phyloP scores from a whole-genome alignment of 768 basidiomycete genomes.

The Fibroporia radiculosa region DNA sequence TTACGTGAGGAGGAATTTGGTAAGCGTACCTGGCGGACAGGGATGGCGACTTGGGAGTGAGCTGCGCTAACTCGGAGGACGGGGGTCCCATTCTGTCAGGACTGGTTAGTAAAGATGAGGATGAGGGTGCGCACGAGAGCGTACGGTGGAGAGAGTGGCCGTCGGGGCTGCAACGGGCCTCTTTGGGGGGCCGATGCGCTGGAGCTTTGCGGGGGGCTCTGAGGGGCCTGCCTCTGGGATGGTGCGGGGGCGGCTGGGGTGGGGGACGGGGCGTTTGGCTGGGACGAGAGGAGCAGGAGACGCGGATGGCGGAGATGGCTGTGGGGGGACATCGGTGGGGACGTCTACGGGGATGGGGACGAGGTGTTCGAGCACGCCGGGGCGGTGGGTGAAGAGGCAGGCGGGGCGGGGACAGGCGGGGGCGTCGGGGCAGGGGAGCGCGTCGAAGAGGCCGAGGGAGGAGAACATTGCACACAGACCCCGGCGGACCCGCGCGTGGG shows the following conservation, averaged over 20 bases:
- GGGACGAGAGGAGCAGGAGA: conserved; percentile 13
- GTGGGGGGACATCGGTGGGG: conserved; percentile 11
- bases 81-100: conserved; percentile 49
- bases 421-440: conserved; percentile 51
- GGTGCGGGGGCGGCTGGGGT: conserved; percentile 10
- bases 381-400: conserved; percentile 64
- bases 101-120: background rate
- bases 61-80: conserved; percentile 59
- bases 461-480: conserved; percentile 48
- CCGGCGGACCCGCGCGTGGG: background rate
- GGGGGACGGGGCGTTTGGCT: conserved; percentile 22
- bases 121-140: background rate
- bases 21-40: conserved; percentile 66
- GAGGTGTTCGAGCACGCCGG: conserved; percentile 28
- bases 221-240: conserved; percentile 7
- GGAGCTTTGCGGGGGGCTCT: conserved; percentile 61
- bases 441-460: conserved; percentile 46
- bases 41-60: conserved; percentile 62
- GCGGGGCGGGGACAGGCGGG: conserved; percentile 37
- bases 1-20: no score
- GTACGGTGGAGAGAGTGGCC: conserved; percentile 26
- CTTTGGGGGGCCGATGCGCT: conserved; percentile 39
- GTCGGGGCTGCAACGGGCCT: conserved; percentile 38
- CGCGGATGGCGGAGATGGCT: conserved; percentile 7
- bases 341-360: conserved; percentile 33